phyloP scores from a whole-genome alignment of 176 grass and related monocot species.

The Cenchrus americanus region DNA sequence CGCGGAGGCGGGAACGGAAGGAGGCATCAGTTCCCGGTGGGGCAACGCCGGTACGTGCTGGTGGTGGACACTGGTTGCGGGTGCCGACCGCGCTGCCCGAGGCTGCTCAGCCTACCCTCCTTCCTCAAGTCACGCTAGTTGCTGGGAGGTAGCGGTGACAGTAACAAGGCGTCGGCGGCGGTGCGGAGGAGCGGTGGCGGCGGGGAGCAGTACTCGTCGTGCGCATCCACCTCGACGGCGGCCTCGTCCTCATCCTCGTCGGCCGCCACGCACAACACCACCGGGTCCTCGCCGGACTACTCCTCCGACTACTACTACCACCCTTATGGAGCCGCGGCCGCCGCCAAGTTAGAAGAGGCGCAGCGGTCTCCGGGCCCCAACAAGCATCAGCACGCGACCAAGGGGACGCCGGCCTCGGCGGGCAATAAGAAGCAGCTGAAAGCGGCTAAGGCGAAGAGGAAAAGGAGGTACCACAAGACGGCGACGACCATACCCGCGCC shows the following conservation, averaged over 20 bases:
- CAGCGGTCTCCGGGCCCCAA: not conserved
- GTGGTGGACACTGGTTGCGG: conserved; percentile 54
- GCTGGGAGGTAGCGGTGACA: no score
- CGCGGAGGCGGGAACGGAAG: not conserved
- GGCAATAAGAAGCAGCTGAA: no score
- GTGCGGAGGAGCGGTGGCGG: not conserved
- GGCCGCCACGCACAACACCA: conserved; percentile 32
- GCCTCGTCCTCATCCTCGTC: conserved; percentile 47
- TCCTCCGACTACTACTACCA: conserved; percentile 37
- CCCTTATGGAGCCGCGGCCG: not conserved
- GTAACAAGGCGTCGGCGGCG: not conserved
- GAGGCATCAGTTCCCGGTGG: conserved; percentile 49
- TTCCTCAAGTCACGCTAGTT: conserved; percentile 41
- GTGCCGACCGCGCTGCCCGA: conserved; percentile 48
- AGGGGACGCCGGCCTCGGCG: no score
- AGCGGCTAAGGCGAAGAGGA: no score
- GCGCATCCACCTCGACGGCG: not conserved
- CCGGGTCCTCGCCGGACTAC: conserved; percentile 29
- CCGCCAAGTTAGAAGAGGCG: not conserved
- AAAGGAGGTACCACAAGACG: no score
- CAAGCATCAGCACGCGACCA: no score
- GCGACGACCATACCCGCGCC: no score
- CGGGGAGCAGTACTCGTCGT: not conserved
- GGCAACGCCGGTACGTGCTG: conserved; percentile 43
- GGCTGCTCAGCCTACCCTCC: conserved; percentile 48